Evolutionary conservation across 1,284 basidiomycete species (phyloP).

Genomic region (Lignosus rhinocerotis): DNA sequence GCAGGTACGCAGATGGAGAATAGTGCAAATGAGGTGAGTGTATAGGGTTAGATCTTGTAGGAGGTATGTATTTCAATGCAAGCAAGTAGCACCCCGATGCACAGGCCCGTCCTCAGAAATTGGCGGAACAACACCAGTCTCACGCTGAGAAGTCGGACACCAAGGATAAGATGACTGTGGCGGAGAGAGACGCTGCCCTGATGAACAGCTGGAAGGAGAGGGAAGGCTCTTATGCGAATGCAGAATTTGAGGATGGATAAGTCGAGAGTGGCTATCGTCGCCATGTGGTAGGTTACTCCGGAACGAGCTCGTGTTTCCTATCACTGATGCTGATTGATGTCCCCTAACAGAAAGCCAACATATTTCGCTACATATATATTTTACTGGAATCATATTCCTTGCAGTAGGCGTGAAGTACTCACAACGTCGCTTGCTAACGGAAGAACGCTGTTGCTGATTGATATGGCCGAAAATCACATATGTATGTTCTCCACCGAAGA

Average conservation of each 20-base stretch:
- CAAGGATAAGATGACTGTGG: constrained; percentile 18
- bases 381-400: too few relatives aligned
- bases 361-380: constrained; percentile 28
- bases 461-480: too few relatives aligned
- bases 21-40: background rate
- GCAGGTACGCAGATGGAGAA: background rate
- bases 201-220: constrained; percentile 27
- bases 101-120: constrained; percentile 11
- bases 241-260: constrained; percentile 27
- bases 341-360: constrained; percentile 25
- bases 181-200: constrained; percentile 24
- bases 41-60: background rate
- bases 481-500: too few relatives aligned
- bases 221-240: constrained; percentile 26
- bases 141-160: background rate
- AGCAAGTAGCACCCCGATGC: background rate
- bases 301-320: background rate
- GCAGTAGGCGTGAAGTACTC: too few relatives aligned
- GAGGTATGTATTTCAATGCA: too few relatives aligned
- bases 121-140: background rate
- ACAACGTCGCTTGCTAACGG: too few relatives aligned
- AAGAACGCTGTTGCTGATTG: too few relatives aligned
- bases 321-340: background rate
- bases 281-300: constrained; percentile 22
- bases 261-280: constrained; percentile 25